Conservation (phyloP, 192 early-diverging fungal species). For the Podila verticillata region DNA sequence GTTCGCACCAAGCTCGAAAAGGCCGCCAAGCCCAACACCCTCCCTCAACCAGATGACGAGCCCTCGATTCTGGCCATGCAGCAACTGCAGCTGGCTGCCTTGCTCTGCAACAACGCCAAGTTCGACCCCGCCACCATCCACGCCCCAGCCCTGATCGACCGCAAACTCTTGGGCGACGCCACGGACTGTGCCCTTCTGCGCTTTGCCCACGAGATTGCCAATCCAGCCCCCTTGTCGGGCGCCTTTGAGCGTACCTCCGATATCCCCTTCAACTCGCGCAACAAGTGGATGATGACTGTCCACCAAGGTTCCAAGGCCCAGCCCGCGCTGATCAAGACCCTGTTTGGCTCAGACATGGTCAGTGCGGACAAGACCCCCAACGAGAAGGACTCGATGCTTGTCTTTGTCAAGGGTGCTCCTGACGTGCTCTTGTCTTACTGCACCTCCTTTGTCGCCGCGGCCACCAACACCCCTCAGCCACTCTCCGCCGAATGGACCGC, state of each 20-base stretch:
- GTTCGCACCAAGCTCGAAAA: conserved; percentile 38
- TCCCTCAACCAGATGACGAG: conserved; percentile 49
- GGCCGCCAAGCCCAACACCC: conserved; percentile 10
- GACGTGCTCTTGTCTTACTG: conserved; percentile 73
- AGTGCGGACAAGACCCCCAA: conserved; percentile 18
- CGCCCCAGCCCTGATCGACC: conserved; percentile 61
- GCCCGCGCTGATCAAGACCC: conserved; percentile 38
- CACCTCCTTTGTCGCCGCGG: conserved; percentile 34
- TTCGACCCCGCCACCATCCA: conserved; percentile 65
- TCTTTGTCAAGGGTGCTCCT: conserved; percentile 85
- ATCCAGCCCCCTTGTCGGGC: not conserved
- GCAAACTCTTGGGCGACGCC: conserved; percentile 80
- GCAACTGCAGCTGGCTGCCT: conserved; percentile 30
- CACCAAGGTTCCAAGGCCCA: conserved; percentile 31
- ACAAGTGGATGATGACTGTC: conserved; percentile 75
- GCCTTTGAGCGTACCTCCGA: conserved; percentile 55
- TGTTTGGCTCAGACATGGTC: conserved; percentile 30
- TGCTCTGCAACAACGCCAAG: conserved; percentile 75
- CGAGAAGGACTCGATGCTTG: conserved; percentile 40
- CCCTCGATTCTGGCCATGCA: conserved; percentile 28
- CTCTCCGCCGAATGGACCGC: conserved; percentile 49
- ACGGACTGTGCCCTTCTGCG: conserved; percentile 89
- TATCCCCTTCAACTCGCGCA: conserved; percentile 81
- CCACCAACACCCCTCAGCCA: conserved; percentile 49
- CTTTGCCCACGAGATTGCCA: conserved; percentile 55